Conservation (phyloP, 2,329 filamentous ascomycete genomes). For the Hirsutella minnesotensis region DNA sequence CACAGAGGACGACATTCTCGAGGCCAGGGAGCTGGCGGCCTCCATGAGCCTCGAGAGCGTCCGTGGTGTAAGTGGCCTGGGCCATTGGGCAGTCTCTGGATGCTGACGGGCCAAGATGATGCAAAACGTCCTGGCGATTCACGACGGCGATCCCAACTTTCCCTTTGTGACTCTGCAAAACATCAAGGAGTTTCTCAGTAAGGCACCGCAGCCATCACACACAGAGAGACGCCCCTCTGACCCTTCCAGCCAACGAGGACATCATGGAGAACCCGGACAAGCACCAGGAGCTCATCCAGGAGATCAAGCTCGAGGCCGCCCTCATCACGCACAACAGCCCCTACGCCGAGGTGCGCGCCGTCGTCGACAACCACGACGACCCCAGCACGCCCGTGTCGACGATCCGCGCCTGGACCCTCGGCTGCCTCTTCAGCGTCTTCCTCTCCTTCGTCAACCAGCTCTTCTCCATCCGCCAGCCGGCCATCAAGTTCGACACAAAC, state of each 20-base stretch:
- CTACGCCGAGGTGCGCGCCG: slow-evolving; percentile 42
- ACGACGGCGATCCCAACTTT: slow-evolving; percentile 26
- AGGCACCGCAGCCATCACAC: slow-evolving; percentile 2
- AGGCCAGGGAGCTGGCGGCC: slow-evolving; percentile 26
- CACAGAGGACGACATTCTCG: slow-evolving; percentile 31
- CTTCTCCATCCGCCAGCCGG: slow-evolving; percentile 40
- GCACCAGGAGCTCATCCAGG: slow-evolving; percentile 28
- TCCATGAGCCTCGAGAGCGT: slow-evolving; percentile 22
- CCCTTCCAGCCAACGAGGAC: slow-evolving; percentile 16
- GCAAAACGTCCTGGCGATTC: slow-evolving; percentile 19
- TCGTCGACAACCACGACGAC: slow-evolving; percentile 43
- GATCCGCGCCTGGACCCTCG: slow-evolving; percentile 39
- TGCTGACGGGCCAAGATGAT: slow-evolving; percentile 14
- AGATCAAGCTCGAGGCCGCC: slow-evolving; percentile 40
- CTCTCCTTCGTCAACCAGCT: slow-evolving; percentile 40
- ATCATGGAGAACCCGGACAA: slow-evolving; percentile 24
- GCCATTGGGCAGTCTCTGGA: not conserved
- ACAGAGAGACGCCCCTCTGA: not conserved
- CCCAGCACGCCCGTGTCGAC: slow-evolving; percentile 35
- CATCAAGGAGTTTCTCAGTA: slow-evolving; percentile 24
- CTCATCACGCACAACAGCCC: slow-evolving; percentile 42
- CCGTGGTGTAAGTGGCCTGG: slow-evolving; percentile 12
- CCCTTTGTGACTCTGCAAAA: slow-evolving; percentile 20
- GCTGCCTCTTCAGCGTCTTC: slow-evolving; percentile 31
- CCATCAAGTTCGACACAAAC: slow-evolving; percentile 36